Base-by-base conservation (phyloP, 352 stramenopile species). In the Peronospora destructor region DNA sequence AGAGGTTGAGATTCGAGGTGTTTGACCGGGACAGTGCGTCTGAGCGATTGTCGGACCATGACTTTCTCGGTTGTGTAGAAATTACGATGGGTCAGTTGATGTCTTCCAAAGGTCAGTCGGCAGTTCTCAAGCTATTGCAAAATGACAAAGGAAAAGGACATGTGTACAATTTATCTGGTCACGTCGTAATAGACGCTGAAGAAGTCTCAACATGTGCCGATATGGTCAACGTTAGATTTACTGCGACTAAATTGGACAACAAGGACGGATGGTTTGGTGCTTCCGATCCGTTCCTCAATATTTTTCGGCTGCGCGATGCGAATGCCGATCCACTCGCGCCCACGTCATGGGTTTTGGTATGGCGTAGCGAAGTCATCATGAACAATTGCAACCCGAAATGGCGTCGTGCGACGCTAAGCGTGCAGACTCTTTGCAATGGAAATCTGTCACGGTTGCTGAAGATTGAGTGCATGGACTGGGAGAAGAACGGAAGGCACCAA, bases 401-500 rank as follows among this genome's bases (percentile, higher is more conserved):
- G 77, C 67, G 56, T n/a, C 53, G 49, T 23, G 57, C 68, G 6
- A 84, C 73, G 21, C 49, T 89, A 11, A 74, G 68, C 37, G 68
- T 89, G n/a, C 77, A 82, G 19, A 60, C 59, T 13, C 57, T 89
- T 14, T 89, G 77, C 59, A 89, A 89, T 36, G 77, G 77, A 32
- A 53, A 89, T 38, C 34, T 85, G 13, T 69, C 71, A 12, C 45
- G 61, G 1, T 25, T 68, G 21, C 61, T 89, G 34, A 86, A 86
- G 51, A 68, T 89, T 32, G 77, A 86, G 42, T 86, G 74, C 41
- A 80, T 85, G 75, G 77, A 89, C 49, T 89, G 77, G 77, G 77
- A 89, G 46, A 70, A 72, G 16, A 89, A 55, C 37, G 77, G 77
- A 0, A 69, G 66, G 3, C 77, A 89, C 42, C 77, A 89, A 41